Conservation (phyloP, 2,329 filamentous ascomycete species). For the Fusarium sublunatum region DNA sequence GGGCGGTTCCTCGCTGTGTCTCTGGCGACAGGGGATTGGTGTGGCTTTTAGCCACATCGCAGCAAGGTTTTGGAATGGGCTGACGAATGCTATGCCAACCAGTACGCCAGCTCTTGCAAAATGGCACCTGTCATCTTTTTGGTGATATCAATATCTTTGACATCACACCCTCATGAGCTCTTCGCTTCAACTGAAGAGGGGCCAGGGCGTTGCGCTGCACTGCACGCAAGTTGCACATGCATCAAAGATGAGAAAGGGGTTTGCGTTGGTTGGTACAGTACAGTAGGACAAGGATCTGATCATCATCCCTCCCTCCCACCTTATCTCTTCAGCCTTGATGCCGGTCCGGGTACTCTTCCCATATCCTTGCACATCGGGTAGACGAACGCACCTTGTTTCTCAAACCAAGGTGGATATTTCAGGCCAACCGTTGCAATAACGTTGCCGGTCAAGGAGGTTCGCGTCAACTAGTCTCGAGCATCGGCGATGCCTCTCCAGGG, state of each 20-base stretch:
- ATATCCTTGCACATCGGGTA: background rate
- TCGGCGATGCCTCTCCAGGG: conserved; percentile 5
- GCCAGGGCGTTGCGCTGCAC: too few species aligned
- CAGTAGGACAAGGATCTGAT: conserved; percentile 24
- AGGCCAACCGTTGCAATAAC: background rate
- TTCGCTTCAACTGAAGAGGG: conserved; percentile 7
- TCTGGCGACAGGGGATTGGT: conserved; percentile 33
- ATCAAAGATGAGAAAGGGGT: conserved; percentile 9
- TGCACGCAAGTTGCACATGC: conserved; percentile 15
- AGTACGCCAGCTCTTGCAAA: conserved; percentile 21
- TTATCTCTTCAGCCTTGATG: conserved; percentile 24
- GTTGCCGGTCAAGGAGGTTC: background rate
- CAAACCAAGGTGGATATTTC: conserved; percentile 2
- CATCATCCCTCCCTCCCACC: conserved; percentile 25
- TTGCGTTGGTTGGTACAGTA: too few species aligned
- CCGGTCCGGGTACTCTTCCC: conserved; percentile 22
- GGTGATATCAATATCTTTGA: conserved; percentile 25
- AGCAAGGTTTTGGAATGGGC: conserved; percentile 34
- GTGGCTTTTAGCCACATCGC: conserved; percentile 13
- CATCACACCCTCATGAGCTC: conserved; percentile 36
- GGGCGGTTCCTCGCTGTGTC: conserved; percentile 28
- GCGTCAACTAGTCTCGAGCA: background rate
- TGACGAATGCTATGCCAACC: conserved; percentile 13
- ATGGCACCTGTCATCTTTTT: conserved; percentile 32
- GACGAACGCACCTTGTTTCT: background rate